phyloP scores from a whole-genome alignment of 371 early-diverging fungal species.

The Mucor saturninus region DNA sequence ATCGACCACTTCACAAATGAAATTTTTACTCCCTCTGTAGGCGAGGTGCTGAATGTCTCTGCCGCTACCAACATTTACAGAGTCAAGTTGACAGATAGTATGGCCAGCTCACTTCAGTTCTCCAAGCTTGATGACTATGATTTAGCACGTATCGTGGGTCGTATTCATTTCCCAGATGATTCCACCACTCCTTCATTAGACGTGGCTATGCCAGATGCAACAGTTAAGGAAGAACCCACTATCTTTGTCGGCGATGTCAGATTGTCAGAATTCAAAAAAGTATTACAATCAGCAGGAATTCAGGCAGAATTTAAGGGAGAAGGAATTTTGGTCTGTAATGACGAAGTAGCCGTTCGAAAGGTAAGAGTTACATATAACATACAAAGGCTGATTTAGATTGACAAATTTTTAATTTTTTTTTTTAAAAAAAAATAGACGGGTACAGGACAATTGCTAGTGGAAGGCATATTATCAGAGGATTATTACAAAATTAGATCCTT shows the following conservation, averaged over 20 bases:
- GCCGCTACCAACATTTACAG: slow-evolving; percentile 86
- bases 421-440: slow-evolving; percentile 37
- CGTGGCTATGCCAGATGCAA: slow-evolving; percentile 55
- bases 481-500: slow-evolving; percentile 67
- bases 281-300: slow-evolving; percentile 77
- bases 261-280: slow-evolving; percentile 78
- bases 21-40: slow-evolving; percentile 78
- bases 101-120: slow-evolving; percentile 79
- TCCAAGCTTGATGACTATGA: slow-evolving; percentile 76
- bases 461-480: slow-evolving; percentile 62
- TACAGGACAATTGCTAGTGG: slow-evolving; percentile 60
- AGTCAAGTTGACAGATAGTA: slow-evolving; percentile 82
- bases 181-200: slow-evolving; percentile 81
- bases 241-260: slow-evolving; percentile 87
- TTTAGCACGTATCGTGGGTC: slow-evolving; percentile 74
- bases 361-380: slow-evolving; percentile 11
- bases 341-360: slow-evolving; percentile 76
- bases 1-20: slow-evolving; percentile 77
- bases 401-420: neutral
- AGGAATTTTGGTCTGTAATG: slow-evolving; percentile 86
- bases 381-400: too few relatives aligned
- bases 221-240: slow-evolving; percentile 59
- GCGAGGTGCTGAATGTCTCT: slow-evolving; percentile 87
- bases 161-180: slow-evolving; percentile 69
- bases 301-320: slow-evolving; percentile 83